Evolutionary conservation across 208 protist genomes (phyloP).

Genomic region (Porcisia hertigi): DNA sequence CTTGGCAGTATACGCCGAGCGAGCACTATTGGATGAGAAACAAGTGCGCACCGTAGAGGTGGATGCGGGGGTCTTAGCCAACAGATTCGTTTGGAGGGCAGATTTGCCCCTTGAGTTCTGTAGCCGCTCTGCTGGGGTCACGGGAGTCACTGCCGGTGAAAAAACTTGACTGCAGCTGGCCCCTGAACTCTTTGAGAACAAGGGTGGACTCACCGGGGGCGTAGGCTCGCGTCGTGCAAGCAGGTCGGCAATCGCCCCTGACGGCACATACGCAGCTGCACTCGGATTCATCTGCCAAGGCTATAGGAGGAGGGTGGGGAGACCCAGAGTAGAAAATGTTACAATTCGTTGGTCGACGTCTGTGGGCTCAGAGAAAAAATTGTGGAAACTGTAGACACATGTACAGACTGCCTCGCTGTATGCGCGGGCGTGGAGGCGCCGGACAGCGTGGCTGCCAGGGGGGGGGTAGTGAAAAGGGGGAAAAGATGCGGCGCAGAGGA

Average conservation of each 20-base stretch:
- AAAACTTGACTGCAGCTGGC: not conserved
- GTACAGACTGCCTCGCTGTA: not conserved
- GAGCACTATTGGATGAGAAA: not conserved
- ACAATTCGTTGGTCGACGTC: not conserved
- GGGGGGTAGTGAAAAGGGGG: not conserved
- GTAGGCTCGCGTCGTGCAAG: conserved; percentile 8
- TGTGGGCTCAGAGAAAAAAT: not conserved
- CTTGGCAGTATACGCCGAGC: not conserved
- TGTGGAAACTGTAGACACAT: not conserved
- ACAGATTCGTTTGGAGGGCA: not conserved
- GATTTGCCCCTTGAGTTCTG: conserved; percentile 12
- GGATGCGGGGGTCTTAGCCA: not conserved
- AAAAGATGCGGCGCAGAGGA: not conserved
- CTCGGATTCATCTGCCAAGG: conserved; percentile 34
- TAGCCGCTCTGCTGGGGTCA: conserved; percentile 41
- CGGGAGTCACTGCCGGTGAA: not conserved
- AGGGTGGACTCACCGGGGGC: conserved; percentile 10
- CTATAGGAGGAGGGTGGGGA: too few species aligned
- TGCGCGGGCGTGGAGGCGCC: not conserved
- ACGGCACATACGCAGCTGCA: conserved; percentile 43
- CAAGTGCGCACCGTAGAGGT: not conserved
- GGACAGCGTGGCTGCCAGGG: not conserved
- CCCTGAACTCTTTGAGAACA: not conserved
- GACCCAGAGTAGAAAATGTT: not conserved
- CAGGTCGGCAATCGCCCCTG: conserved; percentile 11